Evolutionary conservation across 148 eudicot species (phyloP).

Genomic region (Camellia granthamiana): DNA sequence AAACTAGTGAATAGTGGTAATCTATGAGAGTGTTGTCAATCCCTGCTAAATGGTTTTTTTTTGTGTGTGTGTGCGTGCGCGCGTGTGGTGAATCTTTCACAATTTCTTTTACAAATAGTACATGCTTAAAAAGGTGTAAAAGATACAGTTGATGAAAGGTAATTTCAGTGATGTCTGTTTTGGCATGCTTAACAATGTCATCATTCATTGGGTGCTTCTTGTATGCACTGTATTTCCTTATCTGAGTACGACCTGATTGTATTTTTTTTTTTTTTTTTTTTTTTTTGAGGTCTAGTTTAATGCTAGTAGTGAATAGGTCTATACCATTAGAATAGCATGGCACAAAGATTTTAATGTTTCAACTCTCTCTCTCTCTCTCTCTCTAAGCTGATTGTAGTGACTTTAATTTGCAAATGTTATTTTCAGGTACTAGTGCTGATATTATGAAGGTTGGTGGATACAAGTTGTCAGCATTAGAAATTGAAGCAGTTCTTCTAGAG

Average conservation of each 20-base stretch:
- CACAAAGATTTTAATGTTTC: neutral
- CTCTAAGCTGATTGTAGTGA: neutral
- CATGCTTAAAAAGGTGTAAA: neutral
- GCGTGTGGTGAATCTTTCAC: neutral
- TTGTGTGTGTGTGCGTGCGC: too few species aligned
- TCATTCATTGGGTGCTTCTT: neutral
- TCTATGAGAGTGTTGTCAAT: neutral
- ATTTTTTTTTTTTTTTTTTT: neutral
- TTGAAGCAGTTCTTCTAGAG: constrained; percentile 88
- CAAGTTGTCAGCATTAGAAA: constrained; percentile 93
- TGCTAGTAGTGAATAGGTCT: neutral
- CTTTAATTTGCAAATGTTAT: constrained; percentile 9
- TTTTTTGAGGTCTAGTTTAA: neutral
- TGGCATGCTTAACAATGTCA: neutral
- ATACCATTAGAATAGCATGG: neutral
- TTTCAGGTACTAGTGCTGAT: constrained; percentile 90
- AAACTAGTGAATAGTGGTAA: neutral
- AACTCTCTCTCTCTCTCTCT: neutral
- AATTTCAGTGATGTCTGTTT: neutral
- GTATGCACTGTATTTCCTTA: neutral
- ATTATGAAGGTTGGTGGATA: constrained; percentile 99
- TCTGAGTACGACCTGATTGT: neutral
- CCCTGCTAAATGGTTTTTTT: neutral
- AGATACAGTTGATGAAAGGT: neutral
- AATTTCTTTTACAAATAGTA: neutral